Evolutionary conservation across 1,284 basidiomycete genomes (phyloP).

Genomic region (Tylopilus sp.): DNA sequence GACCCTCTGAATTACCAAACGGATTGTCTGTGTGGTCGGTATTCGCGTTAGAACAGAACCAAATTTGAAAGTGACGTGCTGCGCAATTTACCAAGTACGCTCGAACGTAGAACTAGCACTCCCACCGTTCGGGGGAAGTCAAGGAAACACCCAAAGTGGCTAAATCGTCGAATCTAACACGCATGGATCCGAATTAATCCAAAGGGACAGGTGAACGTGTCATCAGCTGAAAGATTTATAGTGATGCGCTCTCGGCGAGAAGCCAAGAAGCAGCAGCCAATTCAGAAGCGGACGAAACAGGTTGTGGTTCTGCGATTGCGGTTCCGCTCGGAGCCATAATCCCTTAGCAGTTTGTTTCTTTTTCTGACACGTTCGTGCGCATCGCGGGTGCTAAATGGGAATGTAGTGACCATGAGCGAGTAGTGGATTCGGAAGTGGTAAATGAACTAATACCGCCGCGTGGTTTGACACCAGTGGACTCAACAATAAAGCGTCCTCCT

Average conservation of each 20-base stretch:
- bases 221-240: background rate
- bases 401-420: background rate
- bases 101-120: background rate
- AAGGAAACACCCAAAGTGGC: background rate
- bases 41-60: constrained; percentile 2
- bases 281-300: constrained; percentile 13
- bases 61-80: constrained; percentile 4
- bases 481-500: background rate
- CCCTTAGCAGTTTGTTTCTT: background rate
- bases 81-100: background rate
- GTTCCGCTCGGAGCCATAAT: constrained; percentile 12
- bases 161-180: constrained; percentile 3
- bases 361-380: constrained; percentile 3
- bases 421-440: background rate
- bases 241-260: constrained; percentile 6
- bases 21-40: background rate
- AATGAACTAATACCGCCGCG: background rate
- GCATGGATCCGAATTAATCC: constrained; percentile 1
- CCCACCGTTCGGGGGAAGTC: background rate
- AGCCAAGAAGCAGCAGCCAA: constrained; percentile 7
- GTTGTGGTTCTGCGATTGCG: constrained; percentile 7
- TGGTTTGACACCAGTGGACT: background rate
- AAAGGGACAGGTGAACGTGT: background rate
- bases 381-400: constrained; percentile 10
- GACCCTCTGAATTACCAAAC: background rate